Percentiles rank a stretch among this genome's conserved stretches.
phyloP scores from a whole-genome alignment of 768 basidiomycete genomes.

The Boletus subparvulus region DNA sequence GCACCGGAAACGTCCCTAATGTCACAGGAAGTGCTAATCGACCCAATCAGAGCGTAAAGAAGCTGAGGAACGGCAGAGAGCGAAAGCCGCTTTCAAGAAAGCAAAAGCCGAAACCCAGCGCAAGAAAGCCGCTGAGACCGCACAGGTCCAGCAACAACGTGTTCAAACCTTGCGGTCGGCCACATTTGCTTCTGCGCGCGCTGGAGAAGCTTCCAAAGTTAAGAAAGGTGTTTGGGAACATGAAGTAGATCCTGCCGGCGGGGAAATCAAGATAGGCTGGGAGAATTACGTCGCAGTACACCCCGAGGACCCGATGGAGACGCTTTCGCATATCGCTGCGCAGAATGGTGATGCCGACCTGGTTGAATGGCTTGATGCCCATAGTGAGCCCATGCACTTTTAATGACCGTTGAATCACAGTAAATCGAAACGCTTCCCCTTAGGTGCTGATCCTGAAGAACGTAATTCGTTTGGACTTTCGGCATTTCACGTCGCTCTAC shows the following conservation, averaged over 20 bases:
- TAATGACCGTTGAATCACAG: conserved; percentile 24
- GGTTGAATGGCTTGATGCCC: conserved; percentile 67
- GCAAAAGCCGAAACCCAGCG: conserved; percentile 50
- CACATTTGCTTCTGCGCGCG: conserved; percentile 65
- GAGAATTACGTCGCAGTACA: conserved; percentile 46
- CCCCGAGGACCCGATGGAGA: conserved; percentile 61
- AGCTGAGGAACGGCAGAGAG: conserved; percentile 58
- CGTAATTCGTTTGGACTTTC: conserved; percentile 57
- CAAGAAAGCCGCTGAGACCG: conserved; percentile 47
- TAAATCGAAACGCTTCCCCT: conserved; percentile 17
- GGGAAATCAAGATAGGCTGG: conserved; percentile 60
- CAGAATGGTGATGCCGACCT: conserved; percentile 54
- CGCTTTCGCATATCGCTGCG: conserved; percentile 67
- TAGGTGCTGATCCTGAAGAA: conserved; percentile 76
- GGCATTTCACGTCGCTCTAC: conserved; percentile 65
- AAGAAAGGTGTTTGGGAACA: conserved; percentile 70
- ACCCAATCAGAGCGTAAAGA: conserved; percentile 43
- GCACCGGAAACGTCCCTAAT: conserved; percentile 8
- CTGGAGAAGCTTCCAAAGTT: conserved; percentile 50
- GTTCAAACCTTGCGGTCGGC: conserved; percentile 58
- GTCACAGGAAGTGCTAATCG: conserved; percentile 14
- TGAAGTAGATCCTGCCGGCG: conserved; percentile 67
- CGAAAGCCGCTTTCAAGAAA: conserved; percentile 55
- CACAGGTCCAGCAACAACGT: conserved; percentile 45
- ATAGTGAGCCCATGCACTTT: conserved; percentile 49